These are phyloP conservation scores for Phyllosticta paracitricarpa DNA, from an alignment of 2,329 filamentous ascomycete genomes.

Conservation along the genomic window DNA sequence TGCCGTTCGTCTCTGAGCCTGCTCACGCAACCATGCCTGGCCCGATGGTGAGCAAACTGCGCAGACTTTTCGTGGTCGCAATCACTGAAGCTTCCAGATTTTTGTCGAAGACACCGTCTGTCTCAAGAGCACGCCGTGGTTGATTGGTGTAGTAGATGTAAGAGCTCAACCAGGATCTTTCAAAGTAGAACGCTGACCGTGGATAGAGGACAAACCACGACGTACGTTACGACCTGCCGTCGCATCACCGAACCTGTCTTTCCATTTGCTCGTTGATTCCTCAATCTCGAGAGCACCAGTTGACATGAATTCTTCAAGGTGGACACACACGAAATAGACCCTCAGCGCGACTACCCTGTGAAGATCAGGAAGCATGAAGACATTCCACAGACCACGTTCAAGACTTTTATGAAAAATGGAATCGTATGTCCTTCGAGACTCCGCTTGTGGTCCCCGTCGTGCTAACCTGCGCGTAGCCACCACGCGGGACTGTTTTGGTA, in stretches of 20 bases:
- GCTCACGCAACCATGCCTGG: neutral
- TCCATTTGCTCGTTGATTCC: neutral
- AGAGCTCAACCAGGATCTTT: slow-evolving; percentile 9
- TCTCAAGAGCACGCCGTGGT: slow-evolving; percentile 27
- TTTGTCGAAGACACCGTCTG: slow-evolving; percentile 34
- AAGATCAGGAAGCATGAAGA: slow-evolving; percentile 27
- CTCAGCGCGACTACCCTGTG: slow-evolving; percentile 28
- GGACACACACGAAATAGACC: slow-evolving; percentile 37
- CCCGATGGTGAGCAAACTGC: neutral
- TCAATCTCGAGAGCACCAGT: neutral
- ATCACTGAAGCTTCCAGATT: slow-evolving; percentile 13
- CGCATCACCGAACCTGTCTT: slow-evolving; percentile 6
- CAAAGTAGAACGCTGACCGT: slow-evolving; percentile 7
- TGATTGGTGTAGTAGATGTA: slow-evolving; percentile 36
- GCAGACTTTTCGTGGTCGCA: neutral
- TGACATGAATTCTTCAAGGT: slow-evolving; percentile 20
- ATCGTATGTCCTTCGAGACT: slow-evolving; percentile 14
- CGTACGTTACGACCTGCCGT: slow-evolving; percentile 11
- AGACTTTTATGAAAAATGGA: slow-evolving; percentile 32
- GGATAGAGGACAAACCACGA: slow-evolving; percentile 24
- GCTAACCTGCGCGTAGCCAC: slow-evolving; percentile 25
- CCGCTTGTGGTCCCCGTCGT: neutral
- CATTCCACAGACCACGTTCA: slow-evolving; percentile 24
- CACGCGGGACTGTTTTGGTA: slow-evolving; percentile 42
- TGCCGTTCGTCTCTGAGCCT: neutral